Percentiles rank a stretch among this genome's conserved stretches.
These are phyloP conservation scores for Xerocomellus amylosporus DNA, from an alignment of 768 basidiomycete genomes.

Conservation along the genomic window DNA sequence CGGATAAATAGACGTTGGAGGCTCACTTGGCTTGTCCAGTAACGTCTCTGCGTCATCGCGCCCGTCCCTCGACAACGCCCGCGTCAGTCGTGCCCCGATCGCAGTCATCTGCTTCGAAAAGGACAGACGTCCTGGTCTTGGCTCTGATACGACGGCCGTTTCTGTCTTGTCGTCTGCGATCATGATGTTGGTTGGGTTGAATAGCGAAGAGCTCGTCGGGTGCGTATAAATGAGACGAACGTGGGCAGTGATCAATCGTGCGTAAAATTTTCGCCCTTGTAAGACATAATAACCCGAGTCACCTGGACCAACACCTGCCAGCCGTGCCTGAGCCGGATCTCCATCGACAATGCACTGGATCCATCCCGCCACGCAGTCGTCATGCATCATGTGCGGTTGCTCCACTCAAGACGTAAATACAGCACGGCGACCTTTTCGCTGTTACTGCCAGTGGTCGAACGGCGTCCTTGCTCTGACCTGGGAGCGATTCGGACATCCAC, in stretches of 20 bases:
- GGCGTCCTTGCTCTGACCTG: no score
- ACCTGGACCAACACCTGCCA: constrained; percentile 1
- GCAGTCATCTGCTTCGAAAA: constrained; percentile 20
- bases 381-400: no score
- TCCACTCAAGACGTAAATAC: no score
- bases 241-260: constrained; percentile 8
- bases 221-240: constrained; percentile 9
- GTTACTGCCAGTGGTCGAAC: no score
- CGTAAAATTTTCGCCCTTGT: background rate
- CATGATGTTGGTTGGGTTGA: constrained; percentile 4
- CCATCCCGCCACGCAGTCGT: background rate
- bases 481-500: no score
- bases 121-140: constrained; percentile 5
- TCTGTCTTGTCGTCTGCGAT: background rate
- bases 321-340: constrained; percentile 10
- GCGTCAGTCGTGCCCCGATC: constrained; percentile 17
- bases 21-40: constrained; percentile 18
- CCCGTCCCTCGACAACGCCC: constrained; percentile 12
- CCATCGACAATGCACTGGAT: background rate
- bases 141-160: constrained; percentile 8
- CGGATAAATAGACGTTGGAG: background rate
- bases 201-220: constrained; percentile 2
- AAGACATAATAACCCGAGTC: background rate
- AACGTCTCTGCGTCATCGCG: constrained; percentile 7
- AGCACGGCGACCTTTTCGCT: no score